Evolutionary conservation across 345 rosid genomes (phyloP), one percentile per base, ranked within the genome.

Genomic region (Reutealis trisperma): DNA sequence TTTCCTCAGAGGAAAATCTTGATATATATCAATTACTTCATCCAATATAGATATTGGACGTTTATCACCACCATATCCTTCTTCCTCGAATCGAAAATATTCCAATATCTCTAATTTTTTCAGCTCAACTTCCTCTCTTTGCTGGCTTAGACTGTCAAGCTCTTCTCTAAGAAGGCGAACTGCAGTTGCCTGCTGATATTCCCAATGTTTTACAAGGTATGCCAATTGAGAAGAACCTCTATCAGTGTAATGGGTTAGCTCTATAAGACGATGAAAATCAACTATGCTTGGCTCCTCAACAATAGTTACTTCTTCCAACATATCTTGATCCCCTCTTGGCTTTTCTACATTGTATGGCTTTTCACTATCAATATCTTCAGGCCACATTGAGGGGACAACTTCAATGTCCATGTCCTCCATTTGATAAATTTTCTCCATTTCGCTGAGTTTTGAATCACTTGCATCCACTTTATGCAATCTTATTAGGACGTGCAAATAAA

Each of bases 381-480:
- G 99, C 99, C 99, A 95, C 98, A 93, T 92, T 1, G 99, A 95
- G 77, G 89, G 82, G 37, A 93, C 89, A 75, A 76, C 89, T 88
- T 95, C 98, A 12, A 88, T 79, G 14, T 95, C 98, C 92, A 92
- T 93, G 63, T 93, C 97, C 25, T 96, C 97, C 14, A 86, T 78
- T 32, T 83, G 90, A 81, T 95, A 94, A 13, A 86, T 79, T 27
- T 83, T 77, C 86, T 88, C 96, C 92, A 88, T 88, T 57, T 89
- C 85, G 19, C 86, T 78, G 71, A 85, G 88, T 91, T 82, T 32
- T 52, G 42, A 68, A 60, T 69, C 37, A 78, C 63, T 66, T 59
- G 6, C 77, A 25, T 64, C 71, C 77, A 69, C 30, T 66, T 77
- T 65, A 60, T 76, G 19, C 32, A 49, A 5, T 42, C 44, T 37